A percentile compares a stretch with the other conserved stretches of the same genome.
These are phyloP conservation scores for Euphorbia celastroides DNA, from an alignment of 441 rosid species.

Conservation along the genomic window DNA sequence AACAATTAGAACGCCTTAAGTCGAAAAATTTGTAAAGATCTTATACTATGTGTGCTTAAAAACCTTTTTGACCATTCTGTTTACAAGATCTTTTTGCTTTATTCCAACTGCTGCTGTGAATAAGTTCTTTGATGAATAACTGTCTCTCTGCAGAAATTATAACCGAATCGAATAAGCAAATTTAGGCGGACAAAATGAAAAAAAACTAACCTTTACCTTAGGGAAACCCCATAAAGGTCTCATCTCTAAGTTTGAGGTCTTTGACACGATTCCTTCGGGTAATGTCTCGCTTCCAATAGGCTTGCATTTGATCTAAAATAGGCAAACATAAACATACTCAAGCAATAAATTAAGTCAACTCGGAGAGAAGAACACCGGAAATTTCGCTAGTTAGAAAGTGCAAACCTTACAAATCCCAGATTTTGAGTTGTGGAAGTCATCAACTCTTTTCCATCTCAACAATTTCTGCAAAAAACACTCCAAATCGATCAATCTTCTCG, in stretches of 20 bases:
- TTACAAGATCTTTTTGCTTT: slow-evolving; percentile 51
- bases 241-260: slow-evolving; percentile 51
- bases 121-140: slow-evolving; percentile 29
- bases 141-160: slow-evolving; percentile 21
- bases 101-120: slow-evolving; percentile 53
- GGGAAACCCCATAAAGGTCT: slow-evolving; percentile 56
- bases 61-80: slow-evolving; percentile 57
- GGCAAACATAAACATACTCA: slow-evolving; percentile 19
- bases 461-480: slow-evolving; percentile 32
- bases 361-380: background rate
- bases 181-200: too few species aligned
- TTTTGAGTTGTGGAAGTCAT: slow-evolving; percentile 21
- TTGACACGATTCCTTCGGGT: slow-evolving; percentile 46
- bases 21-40: background rate
- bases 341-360: slow-evolving; percentile 3
- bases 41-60: background rate
- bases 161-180: background rate
- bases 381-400: background rate
- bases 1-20: background rate
- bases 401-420: slow-evolving; percentile 40
- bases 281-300: slow-evolving; percentile 51
- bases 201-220: slow-evolving; percentile 27
- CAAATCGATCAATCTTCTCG: slow-evolving; percentile 12
- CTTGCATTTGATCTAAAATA: slow-evolving; percentile 38
- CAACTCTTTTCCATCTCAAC: slow-evolving; percentile 30